Percentiles rank a stretch among this genome's conserved stretches.
Evolutionary conservation across 2,329 filamentous ascomycete genomes (phyloP).

Genomic region (Xylaria sp.): DNA sequence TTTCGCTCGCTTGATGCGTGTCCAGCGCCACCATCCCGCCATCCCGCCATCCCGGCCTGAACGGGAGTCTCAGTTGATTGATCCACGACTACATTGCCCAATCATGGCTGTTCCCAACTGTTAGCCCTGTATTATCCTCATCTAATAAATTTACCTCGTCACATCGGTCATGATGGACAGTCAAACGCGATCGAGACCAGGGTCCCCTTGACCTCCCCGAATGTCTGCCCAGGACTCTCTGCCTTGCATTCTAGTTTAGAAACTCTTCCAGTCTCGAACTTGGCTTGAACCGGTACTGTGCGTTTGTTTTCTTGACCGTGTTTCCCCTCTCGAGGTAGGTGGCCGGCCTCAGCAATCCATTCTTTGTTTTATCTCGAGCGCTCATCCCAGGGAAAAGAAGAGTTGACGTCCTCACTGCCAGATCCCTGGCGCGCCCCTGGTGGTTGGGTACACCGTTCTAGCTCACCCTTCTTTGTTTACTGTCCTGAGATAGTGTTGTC

Average conservation of each 20-base stretch:
- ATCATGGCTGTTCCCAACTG: constrained; percentile 34
- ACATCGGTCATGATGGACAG: constrained; percentile 36
- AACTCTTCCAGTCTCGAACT: constrained; percentile 26
- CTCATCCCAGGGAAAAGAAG: constrained; percentile 21
- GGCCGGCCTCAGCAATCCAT: constrained; percentile 29
- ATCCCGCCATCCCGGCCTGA: constrained; percentile 33
- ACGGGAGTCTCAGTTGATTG: constrained; percentile 39
- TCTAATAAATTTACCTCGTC: constrained; percentile 32
- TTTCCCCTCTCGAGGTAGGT: constrained; percentile 38
- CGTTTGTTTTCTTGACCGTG: constrained; percentile 33
- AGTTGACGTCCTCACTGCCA: constrained; percentile 20
- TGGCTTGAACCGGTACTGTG: constrained; percentile 20
- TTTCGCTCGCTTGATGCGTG: constrained; percentile 24
- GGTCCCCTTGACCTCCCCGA: constrained; percentile 26
- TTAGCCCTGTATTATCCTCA: constrained; percentile 31
- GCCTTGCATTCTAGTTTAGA: constrained; percentile 33
- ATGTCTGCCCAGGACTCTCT: constrained; percentile 20
- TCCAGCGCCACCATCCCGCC: constrained; percentile 37
- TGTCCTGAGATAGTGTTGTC: constrained; percentile 1
- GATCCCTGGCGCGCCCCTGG: constrained; percentile 29
- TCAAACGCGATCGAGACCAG: constrained; percentile 35
- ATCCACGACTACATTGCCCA: constrained; percentile 36
- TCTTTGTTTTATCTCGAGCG: constrained; percentile 28
- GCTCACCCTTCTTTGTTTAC: constrained; percentile 7
- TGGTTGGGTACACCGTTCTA: constrained; percentile 5